Base-by-base conservation (phyloP, 2,329 filamentous ascomycete species). In the Fusarium xylarioides region DNA sequence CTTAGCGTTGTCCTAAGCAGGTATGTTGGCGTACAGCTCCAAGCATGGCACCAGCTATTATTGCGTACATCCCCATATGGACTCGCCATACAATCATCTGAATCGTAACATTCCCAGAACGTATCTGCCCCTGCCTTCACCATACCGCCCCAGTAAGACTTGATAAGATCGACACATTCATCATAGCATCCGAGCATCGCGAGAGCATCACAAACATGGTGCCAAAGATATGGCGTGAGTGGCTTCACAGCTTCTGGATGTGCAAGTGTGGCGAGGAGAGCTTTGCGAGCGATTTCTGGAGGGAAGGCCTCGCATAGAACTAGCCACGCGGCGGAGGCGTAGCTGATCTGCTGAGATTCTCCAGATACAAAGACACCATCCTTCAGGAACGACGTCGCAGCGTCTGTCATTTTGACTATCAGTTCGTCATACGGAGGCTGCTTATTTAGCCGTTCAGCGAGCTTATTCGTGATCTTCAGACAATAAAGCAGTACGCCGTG, bases 361-460 rank as follows among this genome's bases (percentile, higher is more conserved):
- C 40, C 40, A 7, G 40, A 43, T 0, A 43, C n/a, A 43, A 43
- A 43, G 0, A 43, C 8, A 5, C 40, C n/a, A 7, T 23, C 40
- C 12, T 43, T 11, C 5, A 43, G n/a, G 2, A 43, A 43, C 11
- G 0, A 4, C 6, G 7, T 11, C 7, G 15, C 40, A 23, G 10
- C 40, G n/a, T 11, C 1, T 23, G 40, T 18, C 40, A 43, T 43
- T 11, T 43, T 43, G 4, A 11, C n/a, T 5, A 43, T 18, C 6
- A 43, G 15, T 11, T 23, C 40, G n/a, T 43, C 7, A 15, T 43
- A 43, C 2, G 40, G 40, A 43, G 40, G 40, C n/a, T 43, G 14
- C n/a, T 23, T 23, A 11, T 23, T 23, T 14, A 43, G 40, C 6
- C n/a, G 40, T 4, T 8, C 5, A 23, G 40, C 40, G 15, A 43